Percentiles rank a stretch among this genome's conserved stretches.
phyloP scores from a whole-genome alignment of 2,329 filamentous ascomycete species.

The Stromatinia cepivora region DNA sequence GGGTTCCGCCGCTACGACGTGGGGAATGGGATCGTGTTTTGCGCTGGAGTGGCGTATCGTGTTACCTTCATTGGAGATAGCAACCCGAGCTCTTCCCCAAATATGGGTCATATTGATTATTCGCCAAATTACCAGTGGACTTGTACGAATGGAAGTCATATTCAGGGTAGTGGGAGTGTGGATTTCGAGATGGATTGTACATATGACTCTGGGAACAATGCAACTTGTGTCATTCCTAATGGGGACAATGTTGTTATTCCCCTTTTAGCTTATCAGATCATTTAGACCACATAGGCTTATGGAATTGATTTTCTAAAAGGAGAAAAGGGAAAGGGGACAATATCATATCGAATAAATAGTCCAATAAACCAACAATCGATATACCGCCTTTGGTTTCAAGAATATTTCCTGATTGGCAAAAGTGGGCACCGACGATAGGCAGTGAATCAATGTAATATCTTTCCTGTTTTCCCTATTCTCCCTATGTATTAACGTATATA shows the following conservation, averaged over 20 bases:
- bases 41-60: constrained; percentile 4
- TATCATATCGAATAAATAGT: not conserved
- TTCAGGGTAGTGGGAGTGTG: not conserved
- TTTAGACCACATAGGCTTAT: not conserved
- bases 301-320: not conserved
- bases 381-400: not conserved
- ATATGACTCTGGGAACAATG: constrained; percentile 1
- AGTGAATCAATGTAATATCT: not conserved
- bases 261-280: not conserved
- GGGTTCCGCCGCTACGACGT: not conserved
- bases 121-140: not conserved
- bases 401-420: not conserved
- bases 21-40: not conserved
- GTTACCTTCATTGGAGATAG: not conserved
- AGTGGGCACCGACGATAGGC: not conserved
- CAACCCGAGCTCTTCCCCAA: not conserved
- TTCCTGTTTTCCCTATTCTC: not conserved
- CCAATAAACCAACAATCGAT: not conserved
- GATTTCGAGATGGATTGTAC: constrained; percentile 6
- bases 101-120: not conserved
- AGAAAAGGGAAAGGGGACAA: not conserved
- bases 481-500: constrained; percentile 8
- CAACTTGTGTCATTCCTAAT: not conserved
- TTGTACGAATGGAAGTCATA: constrained; percentile 7
- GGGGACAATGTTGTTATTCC: constrained; percentile 3